A percentile compares a stretch with the other conserved stretches of the same genome.
phyloP scores from a whole-genome alignment of 2,329 filamentous ascomycete species.

The Botrytis porri region DNA sequence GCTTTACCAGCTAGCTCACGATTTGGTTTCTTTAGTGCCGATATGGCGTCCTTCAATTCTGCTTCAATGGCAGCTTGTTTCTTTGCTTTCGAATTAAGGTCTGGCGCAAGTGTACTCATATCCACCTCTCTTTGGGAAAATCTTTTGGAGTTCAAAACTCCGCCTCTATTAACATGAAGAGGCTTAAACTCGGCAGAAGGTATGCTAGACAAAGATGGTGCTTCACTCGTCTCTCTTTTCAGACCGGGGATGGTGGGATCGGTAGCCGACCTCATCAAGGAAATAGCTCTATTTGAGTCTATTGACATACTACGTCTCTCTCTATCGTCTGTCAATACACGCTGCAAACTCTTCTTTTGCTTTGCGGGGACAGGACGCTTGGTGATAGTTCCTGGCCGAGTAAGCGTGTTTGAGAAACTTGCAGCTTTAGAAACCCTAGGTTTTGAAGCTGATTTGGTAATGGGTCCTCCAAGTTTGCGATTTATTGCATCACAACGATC shows the following conservation, averaged over 20 bases:
- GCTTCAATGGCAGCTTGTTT: slow-evolving; percentile 67
- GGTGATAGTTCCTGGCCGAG: slow-evolving; percentile 51
- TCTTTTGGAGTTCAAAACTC: slow-evolving; percentile 43
- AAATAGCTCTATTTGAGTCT: slow-evolving; percentile 57
- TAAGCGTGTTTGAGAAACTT: slow-evolving; percentile 42
- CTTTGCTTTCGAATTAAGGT: slow-evolving; percentile 56
- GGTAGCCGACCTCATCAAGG: slow-evolving; percentile 66
- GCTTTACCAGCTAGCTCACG: slow-evolving; percentile 65
- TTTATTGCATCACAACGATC: slow-evolving; percentile 68
- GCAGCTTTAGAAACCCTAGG: slow-evolving; percentile 48
- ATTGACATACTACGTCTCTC: slow-evolving; percentile 52
- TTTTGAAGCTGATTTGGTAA: slow-evolving; percentile 55
- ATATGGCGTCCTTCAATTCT: slow-evolving; percentile 71
- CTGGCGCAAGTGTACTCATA: slow-evolving; percentile 49
- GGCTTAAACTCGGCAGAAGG: slow-evolving; percentile 43
- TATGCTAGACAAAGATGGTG: slow-evolving; percentile 49
- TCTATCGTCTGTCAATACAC: slow-evolving; percentile 60
- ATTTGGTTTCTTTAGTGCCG: slow-evolving; percentile 71
- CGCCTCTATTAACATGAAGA: slow-evolving; percentile 40
- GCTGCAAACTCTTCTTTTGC: slow-evolving; percentile 54
- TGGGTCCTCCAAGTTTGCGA: slow-evolving; percentile 72
- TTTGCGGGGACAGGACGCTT: slow-evolving; percentile 48
- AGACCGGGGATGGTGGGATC: slow-evolving; percentile 57
- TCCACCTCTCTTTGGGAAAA: slow-evolving; percentile 53
- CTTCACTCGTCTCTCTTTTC: slow-evolving; percentile 68